phyloP scores from a whole-genome alignment of 2,329 filamentous ascomycete genomes.

The Aspergillus niger region DNA sequence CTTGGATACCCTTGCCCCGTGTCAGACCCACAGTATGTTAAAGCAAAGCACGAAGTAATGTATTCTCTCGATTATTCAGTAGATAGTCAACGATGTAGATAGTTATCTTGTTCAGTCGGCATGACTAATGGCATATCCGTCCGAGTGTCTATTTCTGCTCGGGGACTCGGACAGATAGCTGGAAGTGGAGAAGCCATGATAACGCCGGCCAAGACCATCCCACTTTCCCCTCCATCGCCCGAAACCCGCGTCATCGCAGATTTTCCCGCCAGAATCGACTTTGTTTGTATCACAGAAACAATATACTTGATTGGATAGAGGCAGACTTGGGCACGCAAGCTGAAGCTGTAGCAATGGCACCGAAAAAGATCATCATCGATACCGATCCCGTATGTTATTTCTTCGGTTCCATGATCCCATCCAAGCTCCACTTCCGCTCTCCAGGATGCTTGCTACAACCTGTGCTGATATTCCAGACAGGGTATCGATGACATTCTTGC shows the following conservation, averaged over 20 bases:
- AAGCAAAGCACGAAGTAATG: background rate
- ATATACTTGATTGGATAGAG: no score
- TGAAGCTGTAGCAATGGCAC: conserved; percentile 8
- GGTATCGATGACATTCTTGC: conserved; percentile 92
- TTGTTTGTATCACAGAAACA: background rate
- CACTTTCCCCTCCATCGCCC: conserved; percentile 15
- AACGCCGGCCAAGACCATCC: conserved; percentile 22
- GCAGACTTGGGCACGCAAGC: no score
- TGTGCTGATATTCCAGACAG: conserved; percentile 26
- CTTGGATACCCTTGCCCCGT: no score
- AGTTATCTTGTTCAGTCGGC: background rate
- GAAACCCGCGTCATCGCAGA: background rate
- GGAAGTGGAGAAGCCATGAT: conserved; percentile 17
- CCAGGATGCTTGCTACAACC: background rate
- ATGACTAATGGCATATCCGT: background rate
- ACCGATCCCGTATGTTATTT: conserved; percentile 74
- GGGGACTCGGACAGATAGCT: background rate
- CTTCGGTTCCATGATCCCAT: background rate
- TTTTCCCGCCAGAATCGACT: background rate
- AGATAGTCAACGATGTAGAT: background rate
- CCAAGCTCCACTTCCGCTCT: background rate
- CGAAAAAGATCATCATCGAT: conserved; percentile 80
- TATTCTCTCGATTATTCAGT: background rate
- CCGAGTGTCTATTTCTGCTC: background rate
- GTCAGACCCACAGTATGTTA: no score